Evolutionary conservation across 202 grass and related monocot species (phyloP), one percentile per base, ranked within the genome.

Genomic region (Sporobolus alterniflorus): DNA sequence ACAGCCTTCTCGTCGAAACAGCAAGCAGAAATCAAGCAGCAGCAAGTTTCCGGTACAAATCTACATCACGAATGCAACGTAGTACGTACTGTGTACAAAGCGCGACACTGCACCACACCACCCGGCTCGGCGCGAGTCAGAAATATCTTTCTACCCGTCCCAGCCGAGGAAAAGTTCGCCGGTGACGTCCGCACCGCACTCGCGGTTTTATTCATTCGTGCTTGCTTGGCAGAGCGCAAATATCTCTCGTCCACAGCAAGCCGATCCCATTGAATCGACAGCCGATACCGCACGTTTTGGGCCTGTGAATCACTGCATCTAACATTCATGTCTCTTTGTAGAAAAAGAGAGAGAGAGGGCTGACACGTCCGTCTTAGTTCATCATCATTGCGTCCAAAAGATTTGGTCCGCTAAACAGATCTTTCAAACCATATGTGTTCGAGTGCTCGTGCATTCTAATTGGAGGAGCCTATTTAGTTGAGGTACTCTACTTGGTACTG

Each of bases 401-500:
- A n/a, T n/a, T n/a, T n/a, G n/a, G n/a, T n/a, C n/a, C n/a, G n/a
- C n/a, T n/a, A n/a, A n/a, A n/a, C n/a, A n/a, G n/a, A n/a, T n/a
- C n/a, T n/a, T n/a, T n/a, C n/a, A n/a, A n/a, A n/a, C n/a, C n/a
- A n/a, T n/a, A n/a, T n/a, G n/a, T n/a, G n/a, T n/a, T n/a, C n/a
- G n/a, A n/a, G n/a, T n/a, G n/a, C n/a, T n/a, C n/a, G n/a, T n/a
- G n/a, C n/a, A n/a, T n/a, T n/a, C n/a, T n/a, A n/a, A 71, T 64
- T 73, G 66, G 66, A 43, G 43, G 55, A 29, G 75, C 60, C 43
- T 64, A 85, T 67, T 61, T 59, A 54, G 69, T 67, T 74, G 84
- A 34, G 9, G 10, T 44, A 11, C 8, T n/a, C n/a, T 44, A 74
- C 57, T 86, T 43, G 64, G 47, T 59, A 20, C 32, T n/a, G 17